Evolutionary conservation across 164 flowering plant species (phyloP).

Genomic region (Litsea cubeba): DNA sequence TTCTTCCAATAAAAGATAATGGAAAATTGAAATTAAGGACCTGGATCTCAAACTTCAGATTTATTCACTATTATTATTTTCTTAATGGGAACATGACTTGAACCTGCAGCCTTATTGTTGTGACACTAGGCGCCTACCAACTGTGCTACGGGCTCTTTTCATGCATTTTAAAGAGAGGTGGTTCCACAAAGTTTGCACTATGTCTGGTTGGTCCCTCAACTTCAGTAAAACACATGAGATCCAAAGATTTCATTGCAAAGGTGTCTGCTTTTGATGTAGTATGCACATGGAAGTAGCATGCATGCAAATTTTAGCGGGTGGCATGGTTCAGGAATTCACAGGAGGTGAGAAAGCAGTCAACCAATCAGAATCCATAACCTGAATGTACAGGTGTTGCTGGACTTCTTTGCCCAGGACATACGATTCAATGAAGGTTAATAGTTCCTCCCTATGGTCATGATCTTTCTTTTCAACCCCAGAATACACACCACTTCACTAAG

Average conservation of each 20-base stretch:
- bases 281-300: neutral
- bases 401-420: neutral
- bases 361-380: neutral
- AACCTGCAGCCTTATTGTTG: too few relatives aligned
- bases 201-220: neutral
- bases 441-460: neutral
- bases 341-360: neutral
- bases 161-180: neutral
- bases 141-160: neutral
- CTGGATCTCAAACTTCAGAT: too few relatives aligned
- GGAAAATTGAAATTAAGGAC: too few relatives aligned
- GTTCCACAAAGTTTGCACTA: neutral
- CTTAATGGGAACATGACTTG: too few relatives aligned
- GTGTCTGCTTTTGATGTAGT: neutral
- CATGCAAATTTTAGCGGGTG: neutral
- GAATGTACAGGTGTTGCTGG: neutral
- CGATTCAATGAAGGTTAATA: neutral
- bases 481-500: too few relatives aligned
- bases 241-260: neutral
- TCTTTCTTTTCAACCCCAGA: neutral
- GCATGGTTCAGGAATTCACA: neutral
- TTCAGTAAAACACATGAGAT: neutral
- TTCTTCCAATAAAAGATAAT: too few relatives aligned
- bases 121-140: too few relatives aligned
- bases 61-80: too few relatives aligned